phyloP scores from a whole-genome alignment of 2,329 filamentous ascomycete genomes.

The Fusarium heterosporum region DNA sequence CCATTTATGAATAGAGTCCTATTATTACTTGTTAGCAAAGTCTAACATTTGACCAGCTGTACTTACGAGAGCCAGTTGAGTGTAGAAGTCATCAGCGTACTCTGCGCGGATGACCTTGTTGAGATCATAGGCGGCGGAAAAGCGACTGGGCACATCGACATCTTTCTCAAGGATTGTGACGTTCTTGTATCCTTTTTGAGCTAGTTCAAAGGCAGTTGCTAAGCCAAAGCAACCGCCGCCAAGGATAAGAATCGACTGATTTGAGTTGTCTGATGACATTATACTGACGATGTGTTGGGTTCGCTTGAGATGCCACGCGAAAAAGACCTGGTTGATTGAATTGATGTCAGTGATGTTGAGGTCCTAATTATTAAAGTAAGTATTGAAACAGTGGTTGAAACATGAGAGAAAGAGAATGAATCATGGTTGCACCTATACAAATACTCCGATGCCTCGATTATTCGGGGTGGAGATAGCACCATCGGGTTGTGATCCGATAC shows the following conservation, averaged over 20 bases:
- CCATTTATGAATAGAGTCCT: slow-evolving; percentile 31
- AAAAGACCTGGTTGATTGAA: background rate
- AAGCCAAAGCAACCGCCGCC: slow-evolving; percentile 32
- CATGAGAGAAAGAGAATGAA: rapidly evolving
- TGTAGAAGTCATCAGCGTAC: slow-evolving; percentile 30
- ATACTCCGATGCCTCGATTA: background rate
- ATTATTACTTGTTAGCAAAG: background rate
- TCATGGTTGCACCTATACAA: background rate
- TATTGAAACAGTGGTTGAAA: rapidly evolving
- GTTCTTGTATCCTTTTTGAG: slow-evolving; percentile 23
- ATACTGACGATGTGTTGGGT: rapidly evolving
- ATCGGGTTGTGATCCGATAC: slow-evolving; percentile 24
- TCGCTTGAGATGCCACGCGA: too few species aligned
- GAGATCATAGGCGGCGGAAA: slow-evolving; percentile 28
- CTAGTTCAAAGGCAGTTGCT: slow-evolving; percentile 19
- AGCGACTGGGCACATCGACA: slow-evolving; percentile 18
- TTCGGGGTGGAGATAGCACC: background rate
- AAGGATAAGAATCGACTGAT: slow-evolving; percentile 26
- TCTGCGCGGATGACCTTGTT: slow-evolving; percentile 36
- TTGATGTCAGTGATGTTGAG: too few species aligned
- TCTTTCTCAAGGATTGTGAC: slow-evolving; percentile 35
- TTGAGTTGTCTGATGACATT: slow-evolving; percentile 15
- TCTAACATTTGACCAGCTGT: too few species aligned
- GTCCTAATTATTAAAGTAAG: rapidly evolving
- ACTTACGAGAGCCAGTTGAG: slow-evolving; percentile 20